Conservation (phyloP, 2,329 filamentous ascomycete genomes). For the Aphanoascus verrucosus region DNA sequence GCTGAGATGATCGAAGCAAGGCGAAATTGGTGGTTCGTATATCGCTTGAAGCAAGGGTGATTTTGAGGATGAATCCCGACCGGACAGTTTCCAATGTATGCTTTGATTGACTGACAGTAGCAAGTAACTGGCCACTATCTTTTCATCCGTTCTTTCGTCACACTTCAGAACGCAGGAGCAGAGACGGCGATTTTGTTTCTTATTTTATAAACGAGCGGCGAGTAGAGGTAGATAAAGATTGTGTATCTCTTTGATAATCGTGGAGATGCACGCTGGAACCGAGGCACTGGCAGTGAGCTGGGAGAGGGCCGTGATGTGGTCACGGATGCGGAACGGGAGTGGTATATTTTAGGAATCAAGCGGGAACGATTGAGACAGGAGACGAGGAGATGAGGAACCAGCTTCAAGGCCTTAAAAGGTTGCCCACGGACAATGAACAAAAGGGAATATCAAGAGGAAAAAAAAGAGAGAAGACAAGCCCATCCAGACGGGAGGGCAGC, state of each 20-base stretch:
- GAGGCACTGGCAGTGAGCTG: background rate
- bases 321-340: background rate
- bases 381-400: conserved; percentile 6
- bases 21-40: too few species aligned
- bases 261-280: background rate
- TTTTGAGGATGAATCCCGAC: too few species aligned
- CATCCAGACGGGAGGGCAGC: conserved; percentile 7
- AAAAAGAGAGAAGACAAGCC: background rate
- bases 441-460: conserved; percentile 1
- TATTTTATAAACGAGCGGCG: background rate
- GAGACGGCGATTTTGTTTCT: background rate
- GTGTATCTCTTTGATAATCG: background rate
- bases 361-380: background rate
- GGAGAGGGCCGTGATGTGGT: background rate
- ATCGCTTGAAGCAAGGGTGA: too few species aligned
- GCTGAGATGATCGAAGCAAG: too few species aligned
- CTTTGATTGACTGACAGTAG: too few species aligned
- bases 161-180: background rate
- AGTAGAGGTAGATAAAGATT: background rate
- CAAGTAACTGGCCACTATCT: background rate
- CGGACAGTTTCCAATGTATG: too few species aligned
- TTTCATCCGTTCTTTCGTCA: background rate
- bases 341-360: background rate
- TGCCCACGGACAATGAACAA: conserved; percentile 6
- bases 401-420: conserved; percentile 6